Percentiles rank a stretch among this genome's conserved stretches.
phyloP scores from a whole-genome alignment of 768 basidiomycete species.

The Tulasnella sp. region DNA sequence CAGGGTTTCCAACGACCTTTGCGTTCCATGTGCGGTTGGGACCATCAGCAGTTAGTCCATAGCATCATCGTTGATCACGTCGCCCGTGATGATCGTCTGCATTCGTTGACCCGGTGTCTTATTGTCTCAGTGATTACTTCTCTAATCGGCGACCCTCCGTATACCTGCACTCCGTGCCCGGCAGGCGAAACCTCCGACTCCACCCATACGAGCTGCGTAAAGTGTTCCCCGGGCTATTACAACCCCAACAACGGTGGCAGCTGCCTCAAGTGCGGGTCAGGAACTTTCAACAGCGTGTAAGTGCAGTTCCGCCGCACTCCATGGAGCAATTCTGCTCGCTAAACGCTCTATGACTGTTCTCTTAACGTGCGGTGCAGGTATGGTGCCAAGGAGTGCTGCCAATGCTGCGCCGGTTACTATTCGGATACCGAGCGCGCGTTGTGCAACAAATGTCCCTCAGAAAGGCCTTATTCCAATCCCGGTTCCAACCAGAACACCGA shows the following conservation, averaged over 20 bases:
- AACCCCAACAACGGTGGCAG: not conserved
- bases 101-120: not conserved
- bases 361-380: not conserved
- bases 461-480: not conserved
- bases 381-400: not conserved
- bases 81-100: not conserved
- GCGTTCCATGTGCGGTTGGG: not conserved
- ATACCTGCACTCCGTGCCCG: not conserved
- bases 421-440: not conserved
- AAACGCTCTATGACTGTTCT: not conserved
- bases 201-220: not conserved
- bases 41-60: not conserved
- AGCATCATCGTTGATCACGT: not conserved
- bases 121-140: not conserved
- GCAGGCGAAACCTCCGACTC: not conserved
- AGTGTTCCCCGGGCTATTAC: not conserved
- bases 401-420: not conserved
- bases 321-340: not conserved
- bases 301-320: not conserved
- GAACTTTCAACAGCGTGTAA: not conserved
- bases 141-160: not conserved
- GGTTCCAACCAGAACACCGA: not conserved
- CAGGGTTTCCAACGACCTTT: not conserved
- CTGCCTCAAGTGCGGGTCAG: not conserved
- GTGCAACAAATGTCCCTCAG: not conserved